Base-by-base conservation (phyloP, 345 rosid species). In the Noccaea bulbosa region DNA sequence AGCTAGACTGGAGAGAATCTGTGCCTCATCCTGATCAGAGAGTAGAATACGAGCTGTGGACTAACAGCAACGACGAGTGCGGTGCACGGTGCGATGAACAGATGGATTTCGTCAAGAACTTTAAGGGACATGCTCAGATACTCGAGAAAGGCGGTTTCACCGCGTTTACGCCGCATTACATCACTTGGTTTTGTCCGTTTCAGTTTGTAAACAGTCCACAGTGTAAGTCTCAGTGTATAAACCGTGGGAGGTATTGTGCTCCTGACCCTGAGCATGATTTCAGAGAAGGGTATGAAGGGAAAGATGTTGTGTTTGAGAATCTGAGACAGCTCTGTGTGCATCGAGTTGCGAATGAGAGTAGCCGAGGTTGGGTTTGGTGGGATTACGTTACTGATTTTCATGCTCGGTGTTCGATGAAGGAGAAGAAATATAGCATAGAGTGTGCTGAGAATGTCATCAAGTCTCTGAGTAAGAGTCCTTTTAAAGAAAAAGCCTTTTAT, bases 321-420 rank as follows among this genome's bases (percentile, higher is more conserved):
- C 71, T 93, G 78, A 89, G 97, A 78, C 98, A 93, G 81, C 97
- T 93, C 20, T 93, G 98, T 71, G 98, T 93, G 66, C 97, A 91
- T 66, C 78, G 94, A 74, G 89, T 91, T 16, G 90, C 93, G 7
- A 93, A 85, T 17, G 91, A 85, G 80, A 85, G 81, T 61, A 73
- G 75, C 16, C 78, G 83, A 34, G 67, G 93, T 30, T 89, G 98
- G 98, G 86, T 89, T 70, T 93, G 97, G 98, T 93, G 98, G 97
- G 97, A 93, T 34, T 93, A 83, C 32, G 98, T 89, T 5, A 93
- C 94, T 0, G 98, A 93, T 79, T 93, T 91, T 65, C 97, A 93
- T 48, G 76, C 90, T 78, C 82, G 96, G 37, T 93, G 98, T 68
- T 91, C 97, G n/a, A 93, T 93, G 98, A 87, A 89, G 86, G 86